Base-by-base conservation (phyloP, 2,329 filamentous ascomycete genomes). In the Fusarium euwallaceae region DNA sequence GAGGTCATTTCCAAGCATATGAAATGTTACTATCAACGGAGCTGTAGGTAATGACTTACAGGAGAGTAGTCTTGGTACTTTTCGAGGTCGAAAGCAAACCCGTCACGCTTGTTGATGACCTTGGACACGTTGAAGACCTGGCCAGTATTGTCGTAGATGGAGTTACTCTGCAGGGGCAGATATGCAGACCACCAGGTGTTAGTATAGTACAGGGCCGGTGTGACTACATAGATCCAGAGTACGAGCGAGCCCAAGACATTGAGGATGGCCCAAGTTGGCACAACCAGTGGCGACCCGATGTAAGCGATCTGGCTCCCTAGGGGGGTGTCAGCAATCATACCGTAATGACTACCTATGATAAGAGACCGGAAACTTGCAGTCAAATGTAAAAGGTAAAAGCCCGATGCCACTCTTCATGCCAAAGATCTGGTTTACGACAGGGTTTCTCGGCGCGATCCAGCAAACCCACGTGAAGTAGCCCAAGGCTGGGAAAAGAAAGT, bases 51-150 rank as follows among this genome's bases (percentile, higher is more conserved):
- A 1, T 12, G n/a, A 48, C 77, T 65, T 59, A 88, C 84, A 8
- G 87, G 86, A 3, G 88, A 90, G 71, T 90, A 90, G 1, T 79
- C 80, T 10, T 82, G 77, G 73, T 90, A 90, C n/a, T 86, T 86
- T 17, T 82, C 80, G 34, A 82, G 76, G 69, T 90, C 84, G 20
- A 90, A 85, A 0, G 80, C 81, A 36, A 80, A 82, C 37, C 83
- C 81, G 0, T 80, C 64, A 10, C 84, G 83, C 24, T 84, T 83
- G 24, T 84, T 82, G 67, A 90, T 84, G 16, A 90, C 87, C 3
- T 80, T 81, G 0, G 83, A 81, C 0, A 87, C 86, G 45, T 90
- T 84, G 72, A 90, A 90, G 0, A 81, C 67, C 5, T 82, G 73
- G 0, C 86, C 88, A 0, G 82, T 87, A 51, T 89, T 88, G 77